Conservation (phyloP, 495 filamentous ascomycete genomes). For the Hypoxylon cercidicola region DNA sequence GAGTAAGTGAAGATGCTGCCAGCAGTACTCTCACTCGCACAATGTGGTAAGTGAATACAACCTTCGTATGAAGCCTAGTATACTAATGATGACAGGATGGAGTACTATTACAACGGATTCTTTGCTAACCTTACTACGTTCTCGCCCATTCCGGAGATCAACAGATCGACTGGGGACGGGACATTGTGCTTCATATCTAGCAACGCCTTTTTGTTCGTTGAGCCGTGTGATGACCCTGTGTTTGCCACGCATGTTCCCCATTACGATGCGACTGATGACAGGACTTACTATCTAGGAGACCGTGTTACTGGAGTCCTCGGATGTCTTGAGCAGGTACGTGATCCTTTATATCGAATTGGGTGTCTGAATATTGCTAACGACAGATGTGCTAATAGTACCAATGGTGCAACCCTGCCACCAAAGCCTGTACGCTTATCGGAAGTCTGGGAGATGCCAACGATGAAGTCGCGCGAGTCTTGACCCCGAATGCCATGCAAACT, state of each 20-base stretch:
- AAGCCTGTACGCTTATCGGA: not conserved
- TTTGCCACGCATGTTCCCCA: constrained; percentile 6
- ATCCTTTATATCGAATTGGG: not conserved
- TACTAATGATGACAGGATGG: not conserved
- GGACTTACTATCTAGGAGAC: constrained; percentile 5
- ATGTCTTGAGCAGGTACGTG: constrained; percentile 16
- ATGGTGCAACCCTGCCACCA: not conserved
- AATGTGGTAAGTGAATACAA: not conserved
- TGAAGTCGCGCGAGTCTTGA: not conserved
- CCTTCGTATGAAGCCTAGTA: not conserved
- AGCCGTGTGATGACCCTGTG: constrained; percentile 10
- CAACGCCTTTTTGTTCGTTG: constrained; percentile 2
- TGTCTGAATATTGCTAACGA: not conserved
- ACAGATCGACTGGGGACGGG: constrained; percentile 2
- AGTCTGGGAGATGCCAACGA: not conserved
- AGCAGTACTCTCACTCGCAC: not conserved
- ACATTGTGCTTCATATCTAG: constrained; percentile 12
- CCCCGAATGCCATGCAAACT: constrained; percentile 2
- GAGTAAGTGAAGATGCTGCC: not conserved
- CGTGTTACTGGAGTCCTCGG: constrained; percentile 8
- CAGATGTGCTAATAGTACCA: not conserved
- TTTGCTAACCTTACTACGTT: not conserved
- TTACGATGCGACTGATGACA: not conserved
- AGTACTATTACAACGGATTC: not conserved
- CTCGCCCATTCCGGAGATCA: constrained; percentile 6